Evolutionary conservation across 495 filamentous ascomycete genomes (phyloP).

Genomic region (Aspergillus carlsbadensis): DNA sequence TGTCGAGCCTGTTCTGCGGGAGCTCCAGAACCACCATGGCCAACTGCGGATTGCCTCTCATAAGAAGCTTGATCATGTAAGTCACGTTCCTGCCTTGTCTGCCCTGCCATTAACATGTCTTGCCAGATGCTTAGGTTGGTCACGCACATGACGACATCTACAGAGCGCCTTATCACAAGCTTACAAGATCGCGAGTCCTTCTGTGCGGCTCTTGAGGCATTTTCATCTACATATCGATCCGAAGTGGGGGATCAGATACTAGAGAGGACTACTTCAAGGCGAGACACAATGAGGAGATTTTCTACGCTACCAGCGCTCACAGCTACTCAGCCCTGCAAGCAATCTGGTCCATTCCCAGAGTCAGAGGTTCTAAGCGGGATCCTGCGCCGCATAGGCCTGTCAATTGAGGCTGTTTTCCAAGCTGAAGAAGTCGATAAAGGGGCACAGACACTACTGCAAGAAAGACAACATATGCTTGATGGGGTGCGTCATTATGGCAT

Average conservation of each 20-base stretch:
- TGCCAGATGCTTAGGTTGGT: constrained; percentile 33
- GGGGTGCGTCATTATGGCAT: constrained; percentile 24
- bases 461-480: constrained; percentile 30
- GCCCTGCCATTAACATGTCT: constrained; percentile 3
- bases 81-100: constrained; percentile 1
- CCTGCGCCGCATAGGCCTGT: constrained; percentile 39
- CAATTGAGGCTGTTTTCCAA: constrained; percentile 31
- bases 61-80: constrained; percentile 38
- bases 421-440: constrained; percentile 23
- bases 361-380: constrained; percentile 34
- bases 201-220: constrained; percentile 34
- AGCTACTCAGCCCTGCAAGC: constrained; percentile 18
- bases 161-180: constrained; percentile 26
- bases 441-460: constrained; percentile 27
- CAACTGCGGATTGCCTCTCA: constrained; percentile 31
- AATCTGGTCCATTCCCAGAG: constrained; percentile 14
- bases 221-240: constrained; percentile 33
- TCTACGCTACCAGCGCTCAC: constrained; percentile 23
- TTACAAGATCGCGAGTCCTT: constrained; percentile 37
- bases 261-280: constrained; percentile 25
- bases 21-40: constrained; percentile 34
- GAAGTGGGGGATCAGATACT: constrained; percentile 28
- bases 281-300: constrained; percentile 33
- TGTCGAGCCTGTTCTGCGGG: constrained; percentile 52
- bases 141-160: constrained; percentile 38